Percentiles rank a stretch among this genome's conserved stretches.
These are phyloP conservation scores for Metroxylon sagu DNA, from an alignment of 176 grass and related monocot genomes.

Conservation along the genomic window DNA sequence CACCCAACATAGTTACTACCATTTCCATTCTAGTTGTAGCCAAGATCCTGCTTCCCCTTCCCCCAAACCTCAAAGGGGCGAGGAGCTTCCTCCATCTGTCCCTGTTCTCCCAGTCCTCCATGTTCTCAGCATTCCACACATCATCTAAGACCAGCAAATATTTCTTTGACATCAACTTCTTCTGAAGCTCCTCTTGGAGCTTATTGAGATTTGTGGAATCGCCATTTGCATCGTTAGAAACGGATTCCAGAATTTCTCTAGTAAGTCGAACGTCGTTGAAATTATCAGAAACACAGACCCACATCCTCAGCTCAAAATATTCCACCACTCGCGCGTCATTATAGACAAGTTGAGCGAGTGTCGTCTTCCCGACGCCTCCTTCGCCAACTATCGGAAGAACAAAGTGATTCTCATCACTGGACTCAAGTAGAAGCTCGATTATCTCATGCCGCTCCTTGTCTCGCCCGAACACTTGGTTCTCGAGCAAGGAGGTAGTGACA, in stretches of 20 bases:
- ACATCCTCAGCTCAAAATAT: conserved; percentile 37
- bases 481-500: conserved; percentile 26
- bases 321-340: conserved; percentile 27
- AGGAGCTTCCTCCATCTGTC: conserved; percentile 1
- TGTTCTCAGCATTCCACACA: conserved; percentile 34
- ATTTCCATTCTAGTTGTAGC: conserved; percentile 19
- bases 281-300: conserved; percentile 43
- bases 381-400: conserved; percentile 42
- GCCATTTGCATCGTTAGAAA: conserved; percentile 23
- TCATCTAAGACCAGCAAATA: conserved; percentile 62
- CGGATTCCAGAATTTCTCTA: conserved; percentile 40
- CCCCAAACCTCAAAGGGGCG: neutral
- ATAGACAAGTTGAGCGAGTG: conserved; percentile 43
- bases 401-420: conserved; percentile 2
- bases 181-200: conserved; percentile 22
- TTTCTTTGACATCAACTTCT: conserved; percentile 26
- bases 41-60: conserved; percentile 10
- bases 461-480: conserved; percentile 35
- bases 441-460: conserved; percentile 28
- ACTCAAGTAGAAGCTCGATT: conserved; percentile 26
- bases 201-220: conserved; percentile 9
- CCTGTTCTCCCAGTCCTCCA: conserved; percentile 21
- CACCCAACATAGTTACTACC: conserved; percentile 22
- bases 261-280: conserved; percentile 32
- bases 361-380: conserved; percentile 57